phyloP scores from a whole-genome alignment of 2,329 filamentous ascomycete species.

The Colletotrichum ledebouriae region DNA sequence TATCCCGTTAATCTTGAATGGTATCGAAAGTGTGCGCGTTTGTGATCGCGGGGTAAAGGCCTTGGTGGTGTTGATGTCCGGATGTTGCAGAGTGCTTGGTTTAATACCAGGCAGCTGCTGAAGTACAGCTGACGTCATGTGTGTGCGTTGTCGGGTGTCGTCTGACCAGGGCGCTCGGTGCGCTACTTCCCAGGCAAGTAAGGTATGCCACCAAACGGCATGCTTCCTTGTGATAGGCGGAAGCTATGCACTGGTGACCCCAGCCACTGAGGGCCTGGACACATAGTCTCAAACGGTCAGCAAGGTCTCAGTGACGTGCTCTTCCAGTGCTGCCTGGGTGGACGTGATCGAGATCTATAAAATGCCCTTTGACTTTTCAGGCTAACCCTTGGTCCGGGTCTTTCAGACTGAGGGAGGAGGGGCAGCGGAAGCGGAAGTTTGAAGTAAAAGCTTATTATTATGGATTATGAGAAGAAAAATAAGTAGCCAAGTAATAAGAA shows the following conservation, averaged over 20 bases:
- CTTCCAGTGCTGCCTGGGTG: too few species aligned
- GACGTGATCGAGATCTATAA: background rate
- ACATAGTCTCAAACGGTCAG: background rate
- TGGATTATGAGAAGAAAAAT: too few species aligned
- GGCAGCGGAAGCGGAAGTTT: too few species aligned
- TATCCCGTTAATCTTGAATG: too few species aligned
- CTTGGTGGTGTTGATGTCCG: background rate
- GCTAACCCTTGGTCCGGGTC: too few species aligned
- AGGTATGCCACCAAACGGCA: background rate
- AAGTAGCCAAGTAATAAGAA: too few species aligned
- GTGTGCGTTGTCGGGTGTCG: background rate
- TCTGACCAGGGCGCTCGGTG: constrained; percentile 4
- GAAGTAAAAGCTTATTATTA: too few species aligned
- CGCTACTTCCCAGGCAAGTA: constrained; percentile 3
- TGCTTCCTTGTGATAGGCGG: background rate
- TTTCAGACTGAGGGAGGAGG: too few species aligned
- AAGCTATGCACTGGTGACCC: constrained; percentile 5
- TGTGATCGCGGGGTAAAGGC: background rate
- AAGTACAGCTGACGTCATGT: constrained; percentile 8
- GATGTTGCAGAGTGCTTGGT: background rate
- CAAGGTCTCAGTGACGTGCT: constrained; percentile 8
- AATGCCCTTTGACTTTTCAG: too few species aligned
- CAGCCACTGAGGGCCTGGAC: background rate
- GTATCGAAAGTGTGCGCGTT: background rate
- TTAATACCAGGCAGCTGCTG: constrained; percentile 12